Conservation (phyloP, 768 basidiomycete genomes). For the Suillus alpinus region DNA sequence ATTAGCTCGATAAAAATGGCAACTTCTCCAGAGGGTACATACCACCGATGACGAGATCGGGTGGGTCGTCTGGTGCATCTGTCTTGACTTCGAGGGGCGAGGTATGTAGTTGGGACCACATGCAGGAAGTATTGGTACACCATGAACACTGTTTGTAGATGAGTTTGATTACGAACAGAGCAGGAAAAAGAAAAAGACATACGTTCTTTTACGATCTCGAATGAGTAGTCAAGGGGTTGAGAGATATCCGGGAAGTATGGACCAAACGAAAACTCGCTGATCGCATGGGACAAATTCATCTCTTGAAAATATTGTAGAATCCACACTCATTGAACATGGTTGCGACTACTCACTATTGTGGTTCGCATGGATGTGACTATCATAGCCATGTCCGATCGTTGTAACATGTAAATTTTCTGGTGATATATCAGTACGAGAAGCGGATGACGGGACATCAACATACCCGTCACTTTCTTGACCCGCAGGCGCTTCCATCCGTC, state of each 20-base stretch:
- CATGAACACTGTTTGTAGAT: slow-evolving; percentile 59
- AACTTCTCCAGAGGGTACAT: too few species aligned
- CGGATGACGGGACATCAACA: slow-evolving; percentile 5
- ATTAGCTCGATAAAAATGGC: too few species aligned
- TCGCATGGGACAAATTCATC: slow-evolving; percentile 96
- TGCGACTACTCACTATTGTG: slow-evolving; percentile 62
- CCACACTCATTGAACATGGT: background rate
- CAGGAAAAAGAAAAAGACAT: slow-evolving; percentile 33
- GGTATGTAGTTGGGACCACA: slow-evolving; percentile 93
- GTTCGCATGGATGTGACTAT: slow-evolving; percentile 81
- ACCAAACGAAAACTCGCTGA: slow-evolving; percentile 96
- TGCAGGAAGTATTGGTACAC: slow-evolving; percentile 94
- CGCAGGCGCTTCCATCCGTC: slow-evolving; percentile 61
- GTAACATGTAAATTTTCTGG: slow-evolving; percentile 91
- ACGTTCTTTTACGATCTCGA: slow-evolving; percentile 71
- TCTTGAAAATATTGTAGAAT: slow-evolving; percentile 40
- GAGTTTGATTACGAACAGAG: slow-evolving; percentile 3
- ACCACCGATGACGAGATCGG: too few species aligned
- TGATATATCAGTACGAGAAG: background rate
- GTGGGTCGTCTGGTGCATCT: too few species aligned
- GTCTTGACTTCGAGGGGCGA: slow-evolving; percentile 66
- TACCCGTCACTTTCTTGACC: slow-evolving; percentile 90
- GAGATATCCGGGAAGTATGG: slow-evolving; percentile 93
- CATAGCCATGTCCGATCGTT: slow-evolving; percentile 92
- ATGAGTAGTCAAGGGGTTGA: slow-evolving; percentile 91